Evolutionary conservation across 2,329 filamentous ascomycete species (phyloP).

Genomic region (Colletotrichum gloeosporioides): DNA sequence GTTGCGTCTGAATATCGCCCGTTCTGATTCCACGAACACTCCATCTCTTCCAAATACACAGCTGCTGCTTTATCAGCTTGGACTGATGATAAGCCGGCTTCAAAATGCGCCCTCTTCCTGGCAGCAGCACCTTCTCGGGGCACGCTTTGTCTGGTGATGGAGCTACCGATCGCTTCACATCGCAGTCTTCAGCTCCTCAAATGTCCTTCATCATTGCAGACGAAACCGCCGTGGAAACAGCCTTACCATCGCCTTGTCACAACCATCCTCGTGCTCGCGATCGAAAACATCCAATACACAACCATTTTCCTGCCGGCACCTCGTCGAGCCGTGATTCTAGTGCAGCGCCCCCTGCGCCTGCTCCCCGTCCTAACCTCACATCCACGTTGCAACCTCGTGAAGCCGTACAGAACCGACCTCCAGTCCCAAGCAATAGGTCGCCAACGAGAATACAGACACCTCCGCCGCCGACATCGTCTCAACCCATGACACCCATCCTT

Average conservation of each 20-base stretch:
- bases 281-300: constrained; percentile 30
- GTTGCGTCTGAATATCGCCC: neutral
- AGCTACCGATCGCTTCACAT: constrained; percentile 1
- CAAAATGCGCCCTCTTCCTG: constrained; percentile 50
- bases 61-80: neutral
- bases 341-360: neutral
- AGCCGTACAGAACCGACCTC: neutral
- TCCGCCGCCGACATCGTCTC: constrained; percentile 35
- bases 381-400: constrained; percentile 24
- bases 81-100: neutral
- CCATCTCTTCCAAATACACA: neutral
- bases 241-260: constrained; percentile 32
- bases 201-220: constrained; percentile 60
- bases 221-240: constrained; percentile 52
- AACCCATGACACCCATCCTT: constrained; percentile 51
- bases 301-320: neutral
- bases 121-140: constrained; percentile 45
- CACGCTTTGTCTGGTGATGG: neutral
- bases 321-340: neutral
- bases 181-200: constrained; percentile 38
- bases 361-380: constrained; percentile 17
- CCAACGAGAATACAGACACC: neutral
- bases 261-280: constrained; percentile 32
- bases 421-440: neutral
- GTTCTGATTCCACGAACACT: neutral